Conservation (phyloP, 495 filamentous ascomycete species). For the Xylaria scruposa region DNA sequence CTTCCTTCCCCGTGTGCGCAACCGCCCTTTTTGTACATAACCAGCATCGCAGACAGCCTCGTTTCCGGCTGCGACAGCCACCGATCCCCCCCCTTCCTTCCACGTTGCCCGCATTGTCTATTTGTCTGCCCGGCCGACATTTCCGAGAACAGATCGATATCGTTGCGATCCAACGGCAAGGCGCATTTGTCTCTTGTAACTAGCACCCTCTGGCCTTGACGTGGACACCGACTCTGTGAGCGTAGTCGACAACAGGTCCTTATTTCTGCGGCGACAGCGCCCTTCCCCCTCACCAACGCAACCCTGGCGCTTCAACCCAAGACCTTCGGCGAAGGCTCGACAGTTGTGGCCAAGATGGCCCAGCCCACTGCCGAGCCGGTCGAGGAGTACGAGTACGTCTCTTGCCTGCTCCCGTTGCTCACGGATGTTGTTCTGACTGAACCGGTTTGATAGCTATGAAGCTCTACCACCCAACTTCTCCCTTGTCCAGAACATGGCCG, state of each 20-base stretch:
- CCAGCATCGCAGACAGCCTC: not conserved
- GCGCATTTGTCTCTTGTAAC: not conserved
- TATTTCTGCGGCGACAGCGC: conserved; percentile 23
- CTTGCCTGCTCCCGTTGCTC: not conserved
- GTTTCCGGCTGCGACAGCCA: not conserved
- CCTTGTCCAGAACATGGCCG: conserved; percentile 78
- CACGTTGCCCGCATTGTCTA: not conserved
- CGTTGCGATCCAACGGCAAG: not conserved
- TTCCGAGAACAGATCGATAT: not conserved
- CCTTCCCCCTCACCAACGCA: conserved; percentile 36
- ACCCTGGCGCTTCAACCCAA: conserved; percentile 63
- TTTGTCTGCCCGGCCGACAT: not conserved
- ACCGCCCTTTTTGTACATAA: not conserved
- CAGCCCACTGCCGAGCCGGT: conserved; percentile 61
- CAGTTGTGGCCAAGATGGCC: conserved; percentile 65
- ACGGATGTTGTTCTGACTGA: conserved; percentile 28
- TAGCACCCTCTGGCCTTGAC: not conserved
- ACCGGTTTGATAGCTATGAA: conserved; percentile 57
- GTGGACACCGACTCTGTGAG: conserved; percentile 5
- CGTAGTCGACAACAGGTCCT: not conserved
- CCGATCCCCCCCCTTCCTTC: not conserved
- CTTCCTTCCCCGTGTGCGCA: not conserved
- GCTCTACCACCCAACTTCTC: conserved; percentile 66
- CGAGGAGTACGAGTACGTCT: conserved; percentile 65
- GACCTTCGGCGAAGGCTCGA: conserved; percentile 57